Evolutionary conservation across 1,284 basidiomycete species (phyloP), one percentile per base, ranked within the genome.

Genomic region (Sphaerobolus stellatus): DNA sequence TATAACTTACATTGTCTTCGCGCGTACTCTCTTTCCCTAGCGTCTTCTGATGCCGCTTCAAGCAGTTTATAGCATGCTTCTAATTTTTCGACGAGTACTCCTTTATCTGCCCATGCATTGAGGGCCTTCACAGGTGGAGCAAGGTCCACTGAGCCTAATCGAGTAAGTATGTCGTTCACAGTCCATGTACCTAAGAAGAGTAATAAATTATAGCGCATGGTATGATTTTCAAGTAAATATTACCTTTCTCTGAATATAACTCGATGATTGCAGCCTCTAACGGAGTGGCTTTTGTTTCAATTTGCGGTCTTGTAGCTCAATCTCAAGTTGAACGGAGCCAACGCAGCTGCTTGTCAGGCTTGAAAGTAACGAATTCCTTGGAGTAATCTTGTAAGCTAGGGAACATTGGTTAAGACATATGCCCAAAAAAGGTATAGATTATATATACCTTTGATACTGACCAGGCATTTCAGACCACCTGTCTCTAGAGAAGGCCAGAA

Each of bases 251-350:
- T 1, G 86, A 87, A 67, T 97, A 97, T 4, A 94, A 71, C 64
- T 96, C 93, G 40, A 94, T 85, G 54, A 96, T 82, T 0, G 91
- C 88, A 6, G 94, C 95, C 68, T 97, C 92, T 16, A 98, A 70
- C 0, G 93, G 90, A 0, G 86, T 85, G 3, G 91, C 92, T 34
- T 92, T 85, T 2, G 82, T 82, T n/a, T 81, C 79, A 33, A 96
- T 60, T 74, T 82, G 18, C 92, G 82, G 66, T 97, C 94, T 62
- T 86, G 77, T 3, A 97, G 75, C 62, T 92, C 83, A 5, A 98
- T 71, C 52, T 90, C 83, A 38, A 98, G 68, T 38, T 83, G 77
- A 27, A 94, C 82, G 2, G 85, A 90, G 0, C 87, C 92, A 98
- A 51, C 84, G 81, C 29, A 98, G 78, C 59, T 79, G 82, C 74